phyloP scores from a whole-genome alignment of 2,329 filamentous ascomycete species.

The Mycosphaerella sp. region DNA sequence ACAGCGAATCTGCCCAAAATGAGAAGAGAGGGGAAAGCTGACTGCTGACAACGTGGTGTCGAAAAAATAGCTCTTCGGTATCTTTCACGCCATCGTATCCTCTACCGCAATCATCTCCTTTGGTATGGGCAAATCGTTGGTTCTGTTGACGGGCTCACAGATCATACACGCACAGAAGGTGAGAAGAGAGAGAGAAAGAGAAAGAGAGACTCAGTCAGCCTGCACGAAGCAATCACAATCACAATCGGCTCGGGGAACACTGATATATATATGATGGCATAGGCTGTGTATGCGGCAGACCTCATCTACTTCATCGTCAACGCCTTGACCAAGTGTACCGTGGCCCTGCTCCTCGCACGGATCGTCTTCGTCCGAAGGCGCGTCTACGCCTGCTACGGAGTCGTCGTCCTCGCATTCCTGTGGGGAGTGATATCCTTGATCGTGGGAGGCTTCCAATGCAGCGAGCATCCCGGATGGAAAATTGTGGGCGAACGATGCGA shows the following conservation, averaged over 20 bases:
- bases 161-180: slow-evolving; percentile 19
- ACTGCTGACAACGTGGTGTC: background rate
- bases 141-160: slow-evolving; percentile 14
- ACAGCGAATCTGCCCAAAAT: background rate
- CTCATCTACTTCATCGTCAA: slow-evolving; percentile 22
- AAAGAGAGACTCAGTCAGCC: no score
- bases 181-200: background rate
- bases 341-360: slow-evolving; percentile 23
- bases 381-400: slow-evolving; percentile 18
- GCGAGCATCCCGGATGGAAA: slow-evolving; percentile 14
- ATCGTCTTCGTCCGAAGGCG: slow-evolving; percentile 23
- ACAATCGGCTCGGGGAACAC: background rate
- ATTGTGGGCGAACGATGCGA: slow-evolving; percentile 19
- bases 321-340: slow-evolving; percentile 21
- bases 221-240: background rate
- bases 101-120: slow-evolving; percentile 18
- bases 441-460: slow-evolving; percentile 17
- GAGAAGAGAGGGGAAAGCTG: background rate
- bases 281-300: slow-evolving; percentile 23
- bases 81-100: slow-evolving; percentile 20
- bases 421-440: slow-evolving; percentile 21
- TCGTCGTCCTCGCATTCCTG: slow-evolving; percentile 13
- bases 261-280: background rate
- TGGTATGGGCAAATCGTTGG: slow-evolving; percentile 22
- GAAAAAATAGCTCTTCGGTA: slow-evolving; percentile 17